Evolutionary conservation across 257 asterid species (phyloP).

Genomic region (Solanum acaule): DNA sequence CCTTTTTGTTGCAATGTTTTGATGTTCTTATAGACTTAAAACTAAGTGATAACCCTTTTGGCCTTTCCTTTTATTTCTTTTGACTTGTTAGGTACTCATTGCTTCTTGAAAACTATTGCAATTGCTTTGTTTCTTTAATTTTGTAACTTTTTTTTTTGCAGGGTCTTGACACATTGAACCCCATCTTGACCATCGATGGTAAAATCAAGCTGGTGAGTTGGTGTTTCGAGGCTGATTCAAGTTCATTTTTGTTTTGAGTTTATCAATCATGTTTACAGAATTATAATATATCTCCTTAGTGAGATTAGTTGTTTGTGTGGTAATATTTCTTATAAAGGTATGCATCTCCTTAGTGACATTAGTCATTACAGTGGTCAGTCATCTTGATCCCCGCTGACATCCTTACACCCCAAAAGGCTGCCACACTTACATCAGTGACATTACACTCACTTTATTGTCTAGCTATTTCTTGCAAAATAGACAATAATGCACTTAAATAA

Average conservation of each 20-base stretch:
- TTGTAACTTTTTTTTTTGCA: slow-evolving; percentile 10
- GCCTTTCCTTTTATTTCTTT: background rate
- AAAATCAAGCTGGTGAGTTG: slow-evolving; percentile 76
- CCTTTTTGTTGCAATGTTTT: background rate
- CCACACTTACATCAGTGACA: background rate
- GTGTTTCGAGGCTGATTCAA: background rate
- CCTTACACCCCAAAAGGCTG: background rate
- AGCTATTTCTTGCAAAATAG: background rate
- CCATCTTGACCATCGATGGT: slow-evolving; percentile 59
- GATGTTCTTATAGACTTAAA: background rate
- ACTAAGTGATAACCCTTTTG: background rate
- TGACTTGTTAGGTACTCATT: background rate
- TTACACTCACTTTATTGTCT: background rate
- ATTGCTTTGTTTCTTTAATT: background rate
- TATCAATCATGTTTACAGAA: background rate
- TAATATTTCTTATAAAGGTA: background rate
- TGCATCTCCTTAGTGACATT: background rate
- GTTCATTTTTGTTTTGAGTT: background rate
- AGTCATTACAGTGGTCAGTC: background rate
- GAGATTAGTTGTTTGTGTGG: background rate
- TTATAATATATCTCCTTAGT: background rate
- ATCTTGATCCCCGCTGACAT: background rate
- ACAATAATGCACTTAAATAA: background rate
- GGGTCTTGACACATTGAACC: slow-evolving; percentile 81
- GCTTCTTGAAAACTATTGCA: background rate